Evolutionary conservation across 805 yeast species (phyloP), one percentile per base, ranked within the genome.

Genomic region (Ogataea trehalophila): DNA sequence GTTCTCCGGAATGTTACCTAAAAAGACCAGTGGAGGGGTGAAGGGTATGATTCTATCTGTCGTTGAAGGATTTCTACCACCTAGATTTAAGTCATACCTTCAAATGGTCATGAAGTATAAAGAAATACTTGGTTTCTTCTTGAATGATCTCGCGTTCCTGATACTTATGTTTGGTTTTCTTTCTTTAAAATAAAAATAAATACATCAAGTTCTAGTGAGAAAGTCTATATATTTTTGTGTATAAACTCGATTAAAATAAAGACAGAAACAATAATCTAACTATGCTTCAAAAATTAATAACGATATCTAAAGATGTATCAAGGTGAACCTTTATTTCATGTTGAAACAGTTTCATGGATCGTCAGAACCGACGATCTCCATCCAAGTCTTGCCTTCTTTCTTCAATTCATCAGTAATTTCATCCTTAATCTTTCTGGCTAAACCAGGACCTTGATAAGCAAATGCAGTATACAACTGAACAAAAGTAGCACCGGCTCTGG

Each of bases 361-460:
- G 58, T 85, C 88, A 49, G 73, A 67, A 26, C 92, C 92, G 37
- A 87, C 72, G 43, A 89, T 82, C 63, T 88, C 80, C 65, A 74
- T 72, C 98, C 98, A 92, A 3, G 89, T 83, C 66, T 82, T 83
- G 7, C 89, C 92, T 60, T 84, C 91, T 56, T 76, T 80, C 44
- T 70, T 69, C 60, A 92, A 73, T 63, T 85, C 83, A 8, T 63
- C 63, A 16, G 77, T 72, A 42, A 85, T 69, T 57, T 81, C 87
- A 50, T 76, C 76, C 51, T 81, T 80, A 51, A 85, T 72, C 57
- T 75, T 73, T 44, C 77, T 70, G 9, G 84, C 86, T 45, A 87
- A 71, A 2, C 95, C 96, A 0, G 97, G 97, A 1, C 98, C 98
- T 61, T 81, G 81, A 72, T 88, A 92, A 0, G 95, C 97, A 65